A percentile compares a stretch with the other conserved stretches of the same genome.
phyloP scores from a whole-genome alignment of 169 alveolate species.

The Cryptosporidium sp. region DNA sequence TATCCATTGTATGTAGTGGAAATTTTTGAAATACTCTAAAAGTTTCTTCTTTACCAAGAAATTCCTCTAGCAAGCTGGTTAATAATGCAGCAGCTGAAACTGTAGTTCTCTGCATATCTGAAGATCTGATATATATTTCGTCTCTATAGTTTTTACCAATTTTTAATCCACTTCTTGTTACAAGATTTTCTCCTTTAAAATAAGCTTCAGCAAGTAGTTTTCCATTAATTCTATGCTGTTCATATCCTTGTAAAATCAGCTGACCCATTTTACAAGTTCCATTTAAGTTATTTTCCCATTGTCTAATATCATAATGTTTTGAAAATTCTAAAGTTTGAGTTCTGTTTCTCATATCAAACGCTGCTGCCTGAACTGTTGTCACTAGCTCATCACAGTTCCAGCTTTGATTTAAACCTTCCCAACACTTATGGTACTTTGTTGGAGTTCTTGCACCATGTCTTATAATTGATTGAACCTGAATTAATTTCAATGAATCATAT shows the following conservation, averaged over 20 bases:
- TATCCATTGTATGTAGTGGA: constrained; percentile 72
- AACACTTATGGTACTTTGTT: constrained; percentile 65
- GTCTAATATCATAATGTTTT: constrained; percentile 69
- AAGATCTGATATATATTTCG: constrained; percentile 60
- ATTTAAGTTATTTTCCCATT: constrained; percentile 67
- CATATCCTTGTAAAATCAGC: constrained; percentile 53
- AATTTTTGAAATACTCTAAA: constrained; percentile 38
- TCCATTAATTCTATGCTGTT: constrained; percentile 69
- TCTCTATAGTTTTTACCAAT: constrained; percentile 35
- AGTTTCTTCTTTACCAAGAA: constrained; percentile 46
- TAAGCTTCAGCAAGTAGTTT: constrained; percentile 58
- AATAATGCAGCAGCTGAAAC: constrained; percentile 71
- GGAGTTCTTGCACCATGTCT: constrained; percentile 76
- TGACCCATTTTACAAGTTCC: constrained; percentile 76
- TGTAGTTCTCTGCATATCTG: constrained; percentile 76
- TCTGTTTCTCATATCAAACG: constrained; percentile 42
- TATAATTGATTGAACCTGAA: constrained; percentile 68
- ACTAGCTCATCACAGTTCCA: constrained; percentile 72
- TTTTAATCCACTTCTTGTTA: constrained; percentile 15
- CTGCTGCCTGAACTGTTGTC: constrained; percentile 69
- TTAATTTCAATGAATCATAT: constrained; percentile 6
- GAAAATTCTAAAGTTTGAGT: constrained; percentile 71
- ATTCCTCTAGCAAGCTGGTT: constrained; percentile 52
- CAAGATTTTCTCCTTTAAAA: constrained; percentile 30
- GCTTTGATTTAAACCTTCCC: constrained; percentile 61